Percentiles rank a stretch among this genome's conserved stretches.
phyloP scores from a whole-genome alignment of 352 stramenopile genomes.

The Globisporangium parvum region DNA sequence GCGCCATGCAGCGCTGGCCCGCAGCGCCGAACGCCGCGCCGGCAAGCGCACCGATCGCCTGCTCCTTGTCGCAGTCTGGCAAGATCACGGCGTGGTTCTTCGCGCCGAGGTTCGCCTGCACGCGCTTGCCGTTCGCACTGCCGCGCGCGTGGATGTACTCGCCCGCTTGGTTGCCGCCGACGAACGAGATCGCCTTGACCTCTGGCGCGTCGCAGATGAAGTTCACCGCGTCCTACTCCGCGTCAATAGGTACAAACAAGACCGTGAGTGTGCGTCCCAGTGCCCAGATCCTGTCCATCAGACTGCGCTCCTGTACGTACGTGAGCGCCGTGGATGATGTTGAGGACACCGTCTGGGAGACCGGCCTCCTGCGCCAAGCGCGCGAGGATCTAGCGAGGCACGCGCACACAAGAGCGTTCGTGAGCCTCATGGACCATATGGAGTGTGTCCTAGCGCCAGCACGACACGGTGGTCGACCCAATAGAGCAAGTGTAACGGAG shows the following conservation, averaged over 20 bases:
- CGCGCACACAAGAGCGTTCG: background rate
- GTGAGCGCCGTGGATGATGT: slow-evolving; percentile 89
- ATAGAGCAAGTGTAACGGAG: background rate
- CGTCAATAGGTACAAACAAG: slow-evolving; percentile 8
- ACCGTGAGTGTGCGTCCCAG: background rate
- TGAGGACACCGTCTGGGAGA: slow-evolving; percentile 93
- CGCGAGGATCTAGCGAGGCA: slow-evolving; percentile 69
- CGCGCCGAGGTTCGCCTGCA: slow-evolving; percentile 95
- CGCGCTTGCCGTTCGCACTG: slow-evolving; percentile 89
- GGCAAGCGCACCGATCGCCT: slow-evolving; percentile 80
- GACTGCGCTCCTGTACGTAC: slow-evolving; percentile 20
- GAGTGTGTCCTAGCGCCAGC: too few relatives aligned
- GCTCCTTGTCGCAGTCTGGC: slow-evolving; percentile 91
- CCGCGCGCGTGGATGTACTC: slow-evolving; percentile 92
- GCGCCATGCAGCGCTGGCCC: slow-evolving; percentile 97
- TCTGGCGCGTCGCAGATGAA: slow-evolving; percentile 92
- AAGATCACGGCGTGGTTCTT: slow-evolving; percentile 99
- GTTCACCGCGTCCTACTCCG: slow-evolving; percentile 86
- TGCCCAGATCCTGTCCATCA: background rate
- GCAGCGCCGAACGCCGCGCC: slow-evolving; percentile 95
- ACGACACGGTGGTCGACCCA: background rate
- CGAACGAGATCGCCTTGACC: slow-evolving; percentile 96
- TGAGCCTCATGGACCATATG: background rate
- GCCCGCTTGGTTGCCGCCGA: slow-evolving; percentile 90
- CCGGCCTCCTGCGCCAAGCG: slow-evolving; percentile 90